phyloP scores from a whole-genome alignment of 257 asterid species.

The Vinca minor region DNA sequence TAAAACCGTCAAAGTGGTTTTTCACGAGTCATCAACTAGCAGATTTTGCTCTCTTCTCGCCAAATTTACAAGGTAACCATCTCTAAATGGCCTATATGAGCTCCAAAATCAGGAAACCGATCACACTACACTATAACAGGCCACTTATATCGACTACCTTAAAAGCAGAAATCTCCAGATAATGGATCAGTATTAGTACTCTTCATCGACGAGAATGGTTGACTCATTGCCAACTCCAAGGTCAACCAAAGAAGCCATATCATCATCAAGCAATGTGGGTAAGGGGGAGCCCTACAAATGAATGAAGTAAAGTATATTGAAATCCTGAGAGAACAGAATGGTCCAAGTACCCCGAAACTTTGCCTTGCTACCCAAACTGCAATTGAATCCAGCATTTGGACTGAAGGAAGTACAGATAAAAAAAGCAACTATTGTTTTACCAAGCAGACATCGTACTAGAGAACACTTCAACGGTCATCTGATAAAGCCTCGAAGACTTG shows the following conservation, averaged over 20 bases:
- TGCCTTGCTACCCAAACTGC: not conserved
- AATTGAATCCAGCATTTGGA: not conserved
- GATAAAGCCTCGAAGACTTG: not conserved
- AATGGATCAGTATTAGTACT: slow-evolving; percentile 17
- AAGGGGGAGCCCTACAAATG: slow-evolving; percentile 62
- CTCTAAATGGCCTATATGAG: not conserved
- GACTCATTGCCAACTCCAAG: slow-evolving; percentile 66
- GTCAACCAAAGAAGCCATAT: slow-evolving; percentile 72
- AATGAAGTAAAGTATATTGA: slow-evolving; percentile 6
- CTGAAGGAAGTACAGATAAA: not conserved
- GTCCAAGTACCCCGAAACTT: not conserved
- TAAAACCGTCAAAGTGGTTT: not conserved
- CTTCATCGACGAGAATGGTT: slow-evolving; percentile 71
- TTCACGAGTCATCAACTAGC: not conserved
- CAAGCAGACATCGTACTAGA: not conserved
- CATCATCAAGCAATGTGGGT: slow-evolving; percentile 76
- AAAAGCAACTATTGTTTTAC: not conserved
- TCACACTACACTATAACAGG: not conserved
- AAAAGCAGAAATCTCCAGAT: not conserved
- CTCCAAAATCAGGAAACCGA: not conserved
- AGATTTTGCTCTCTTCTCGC: not conserved
- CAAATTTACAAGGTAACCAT: too few species aligned
- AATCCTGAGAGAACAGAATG: not conserved
- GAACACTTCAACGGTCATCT: not conserved
- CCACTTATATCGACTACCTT: not conserved